phyloP scores from a whole-genome alignment of 345 rosid species.

The Psidium guajava region DNA sequence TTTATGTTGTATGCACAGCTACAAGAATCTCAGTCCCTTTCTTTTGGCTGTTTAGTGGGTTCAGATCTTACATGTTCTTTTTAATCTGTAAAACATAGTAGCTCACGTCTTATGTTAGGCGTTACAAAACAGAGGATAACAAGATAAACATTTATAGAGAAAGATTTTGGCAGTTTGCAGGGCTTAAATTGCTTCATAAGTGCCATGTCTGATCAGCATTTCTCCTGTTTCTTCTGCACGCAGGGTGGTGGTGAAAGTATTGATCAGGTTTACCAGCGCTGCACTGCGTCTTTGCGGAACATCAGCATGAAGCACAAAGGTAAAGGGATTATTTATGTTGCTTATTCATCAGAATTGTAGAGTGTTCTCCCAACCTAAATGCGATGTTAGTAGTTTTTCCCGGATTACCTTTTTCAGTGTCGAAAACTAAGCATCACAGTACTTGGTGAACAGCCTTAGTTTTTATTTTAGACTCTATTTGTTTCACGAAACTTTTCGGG shows the following conservation, averaged over 20 bases:
- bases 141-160: background rate
- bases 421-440: background rate
- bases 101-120: background rate
- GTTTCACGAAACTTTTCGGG: no score
- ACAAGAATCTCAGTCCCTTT: background rate
- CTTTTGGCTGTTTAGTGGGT: background rate
- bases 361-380: background rate
- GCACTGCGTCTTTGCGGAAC: constrained; percentile 51
- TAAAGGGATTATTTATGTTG: background rate
- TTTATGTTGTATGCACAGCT: background rate
- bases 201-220: background rate
- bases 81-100: background rate
- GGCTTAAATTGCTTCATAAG: background rate
- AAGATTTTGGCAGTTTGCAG: background rate
- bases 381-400: background rate
- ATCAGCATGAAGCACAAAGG: constrained; percentile 63
- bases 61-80: background rate
- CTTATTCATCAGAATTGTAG: background rate
- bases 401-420: background rate
- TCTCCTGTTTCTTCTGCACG: background rate
- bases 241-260: constrained; percentile 98
- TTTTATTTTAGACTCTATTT: background rate
- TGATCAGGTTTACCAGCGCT: constrained; percentile 48
- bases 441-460: background rate
- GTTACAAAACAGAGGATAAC: background rate